These are phyloP conservation scores for Starmerella stigmatis DNA, from an alignment of 805 yeast genomes.

Conservation along the genomic window DNA sequence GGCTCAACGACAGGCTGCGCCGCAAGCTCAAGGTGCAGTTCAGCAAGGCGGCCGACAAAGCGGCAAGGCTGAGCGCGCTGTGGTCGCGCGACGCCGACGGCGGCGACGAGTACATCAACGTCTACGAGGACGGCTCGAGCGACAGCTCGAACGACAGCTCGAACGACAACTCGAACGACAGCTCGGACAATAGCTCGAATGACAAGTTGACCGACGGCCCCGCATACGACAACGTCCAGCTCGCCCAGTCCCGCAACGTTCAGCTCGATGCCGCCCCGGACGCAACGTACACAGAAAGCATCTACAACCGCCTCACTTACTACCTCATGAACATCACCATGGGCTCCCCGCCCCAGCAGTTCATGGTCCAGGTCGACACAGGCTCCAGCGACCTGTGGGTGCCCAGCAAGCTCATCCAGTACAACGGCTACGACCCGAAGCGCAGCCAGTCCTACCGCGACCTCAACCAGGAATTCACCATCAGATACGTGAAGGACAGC, in stretches of 20 bases:
- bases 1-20: slow-evolving; percentile 10
- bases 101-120: not conserved
- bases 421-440: slow-evolving; percentile 23
- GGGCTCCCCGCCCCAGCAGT: slow-evolving; percentile 47
- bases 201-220: no score
- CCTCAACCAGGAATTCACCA: slow-evolving; percentile 22
- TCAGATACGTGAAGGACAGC: slow-evolving; percentile 36
- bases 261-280: not conserved
- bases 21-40: not conserved
- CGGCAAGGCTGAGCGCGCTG: not conserved
- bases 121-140: not conserved
- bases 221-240: no score
- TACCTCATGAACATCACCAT: slow-evolving; percentile 28
- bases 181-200: no score
- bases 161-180: no score
- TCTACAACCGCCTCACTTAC: slow-evolving; percentile 28
- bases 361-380: slow-evolving; percentile 58
- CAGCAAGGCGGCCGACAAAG: not conserved
- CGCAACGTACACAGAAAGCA: slow-evolving; percentile 4
- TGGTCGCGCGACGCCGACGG: slow-evolving; percentile 3
- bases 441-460: slow-evolving; percentile 17
- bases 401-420: slow-evolving; percentile 21
- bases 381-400: slow-evolving; percentile 42
- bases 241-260: no score
- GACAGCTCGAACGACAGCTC: not conserved